Percentiles rank a stretch among this genome's conserved stretches.
Conservation (phyloP, 2,329 filamentous ascomycete species). For the Verticillium alfalfae region DNA sequence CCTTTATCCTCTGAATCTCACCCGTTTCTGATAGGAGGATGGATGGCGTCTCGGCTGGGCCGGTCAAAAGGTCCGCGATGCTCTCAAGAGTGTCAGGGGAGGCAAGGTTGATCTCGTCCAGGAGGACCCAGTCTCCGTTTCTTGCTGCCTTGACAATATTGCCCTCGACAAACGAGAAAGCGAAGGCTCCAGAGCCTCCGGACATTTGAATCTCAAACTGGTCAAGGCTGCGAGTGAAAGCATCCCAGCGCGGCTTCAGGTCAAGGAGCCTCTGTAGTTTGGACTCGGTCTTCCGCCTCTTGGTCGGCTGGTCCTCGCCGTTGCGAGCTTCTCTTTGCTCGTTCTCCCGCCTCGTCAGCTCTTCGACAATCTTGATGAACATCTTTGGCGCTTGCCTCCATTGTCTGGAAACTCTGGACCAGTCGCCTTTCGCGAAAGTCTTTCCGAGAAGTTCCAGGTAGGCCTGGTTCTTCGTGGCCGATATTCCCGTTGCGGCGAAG, state of each 20-base stretch:
- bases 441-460: conserved; percentile 80
- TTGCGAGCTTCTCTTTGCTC: conserved; percentile 26
- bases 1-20: conserved; percentile 82
- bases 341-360: conserved; percentile 40
- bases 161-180: conserved; percentile 93
- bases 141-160: conserved; percentile 94
- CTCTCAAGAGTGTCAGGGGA: conserved; percentile 93
- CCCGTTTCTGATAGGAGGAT: conserved; percentile 90
- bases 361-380: conserved; percentile 65
- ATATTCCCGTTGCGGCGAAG: conserved; percentile 80
- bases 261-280: conserved; percentile 60
- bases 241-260: conserved; percentile 67
- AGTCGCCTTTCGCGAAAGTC: conserved; percentile 74
- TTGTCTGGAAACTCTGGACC: conserved; percentile 77
- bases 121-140: conserved; percentile 93
- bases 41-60: conserved; percentile 66
- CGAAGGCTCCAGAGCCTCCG: conserved; percentile 69
- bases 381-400: conserved; percentile 88
- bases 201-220: conserved; percentile 77
- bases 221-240: conserved; percentile 67
- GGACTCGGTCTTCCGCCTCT: conserved; percentile 60
- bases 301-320: conserved; percentile 54
- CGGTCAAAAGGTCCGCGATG: conserved; percentile 80
- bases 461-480: conserved; percentile 76
- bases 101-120: conserved; percentile 96